These are phyloP conservation scores for Vigna mungo DNA, from an alignment of 306 rosid species.

Conservation along the genomic window DNA sequence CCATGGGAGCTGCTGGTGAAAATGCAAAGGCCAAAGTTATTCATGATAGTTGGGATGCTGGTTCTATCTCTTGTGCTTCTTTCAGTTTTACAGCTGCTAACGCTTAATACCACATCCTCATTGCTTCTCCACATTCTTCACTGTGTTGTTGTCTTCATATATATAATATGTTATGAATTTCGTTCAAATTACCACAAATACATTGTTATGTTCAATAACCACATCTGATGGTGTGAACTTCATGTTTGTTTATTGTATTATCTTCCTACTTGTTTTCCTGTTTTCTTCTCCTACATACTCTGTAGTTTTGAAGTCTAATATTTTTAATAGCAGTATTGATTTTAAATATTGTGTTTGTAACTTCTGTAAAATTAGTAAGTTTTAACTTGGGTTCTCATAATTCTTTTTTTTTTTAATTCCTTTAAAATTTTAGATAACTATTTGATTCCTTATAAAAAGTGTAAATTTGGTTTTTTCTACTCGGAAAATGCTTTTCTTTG, in stretches of 20 bases:
- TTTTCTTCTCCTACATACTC: neutral
- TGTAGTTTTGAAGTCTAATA: neutral
- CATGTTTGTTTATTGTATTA: neutral
- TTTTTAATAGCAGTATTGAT: neutral
- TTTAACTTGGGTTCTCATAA: too few relatives aligned
- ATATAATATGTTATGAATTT: too few relatives aligned
- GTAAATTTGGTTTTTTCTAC: too few relatives aligned
- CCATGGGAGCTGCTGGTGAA: constrained; percentile 59
- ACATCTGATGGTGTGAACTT: neutral
- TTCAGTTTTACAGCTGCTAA: constrained; percentile 40
- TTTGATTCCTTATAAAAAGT: too few relatives aligned
- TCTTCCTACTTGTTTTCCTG: neutral
- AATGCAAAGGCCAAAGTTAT: constrained; percentile 49
- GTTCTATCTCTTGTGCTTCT: constrained; percentile 51
- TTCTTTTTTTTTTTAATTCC: too few relatives aligned
- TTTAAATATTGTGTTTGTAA: neutral
- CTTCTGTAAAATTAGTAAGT: too few relatives aligned
- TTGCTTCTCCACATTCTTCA: neutral
- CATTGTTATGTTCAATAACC: neutral
- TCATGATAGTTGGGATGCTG: constrained; percentile 54
- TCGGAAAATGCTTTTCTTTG: too few relatives aligned
- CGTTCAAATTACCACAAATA: neutral
- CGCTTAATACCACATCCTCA: neutral
- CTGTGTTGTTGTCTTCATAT: neutral
- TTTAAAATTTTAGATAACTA: too few relatives aligned